A percentile compares a stretch with the other conserved stretches of the same genome.
phyloP scores from a whole-genome alignment of 805 yeast species.

The Metschnikowia lachancei region DNA sequence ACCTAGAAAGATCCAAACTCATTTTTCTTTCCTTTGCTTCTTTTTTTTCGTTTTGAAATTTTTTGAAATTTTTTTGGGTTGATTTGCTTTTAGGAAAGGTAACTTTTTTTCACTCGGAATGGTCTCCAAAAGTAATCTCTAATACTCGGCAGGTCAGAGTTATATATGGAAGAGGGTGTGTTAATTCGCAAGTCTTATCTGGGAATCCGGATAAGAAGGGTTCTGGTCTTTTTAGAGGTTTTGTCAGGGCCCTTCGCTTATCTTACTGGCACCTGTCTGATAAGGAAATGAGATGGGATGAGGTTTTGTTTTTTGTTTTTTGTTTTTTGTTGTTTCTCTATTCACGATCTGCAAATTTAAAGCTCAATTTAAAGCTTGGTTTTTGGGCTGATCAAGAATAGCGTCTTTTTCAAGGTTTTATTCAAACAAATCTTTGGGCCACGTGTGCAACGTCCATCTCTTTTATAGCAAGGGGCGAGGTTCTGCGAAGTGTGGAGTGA shows the following conservation, averaged over 20 bases:
- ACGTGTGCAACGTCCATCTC: conserved; percentile 1
- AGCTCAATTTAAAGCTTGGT: background rate
- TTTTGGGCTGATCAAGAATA: background rate
- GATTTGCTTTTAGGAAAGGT: too few species aligned
- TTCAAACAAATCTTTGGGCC: background rate
- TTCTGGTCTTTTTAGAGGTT: background rate
- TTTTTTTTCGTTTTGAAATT: too few species aligned
- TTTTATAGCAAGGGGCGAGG: conserved; percentile 8
- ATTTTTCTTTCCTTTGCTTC: conserved; percentile 1
- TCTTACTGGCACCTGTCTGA: conserved; percentile 9
- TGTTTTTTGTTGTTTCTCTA: background rate
- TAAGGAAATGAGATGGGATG: background rate
- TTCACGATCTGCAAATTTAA: background rate
- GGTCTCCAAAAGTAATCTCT: background rate
- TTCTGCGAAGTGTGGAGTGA: conserved; percentile 12
- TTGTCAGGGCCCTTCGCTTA: conserved; percentile 5
- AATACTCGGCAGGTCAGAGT: background rate
- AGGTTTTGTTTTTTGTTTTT: background rate
- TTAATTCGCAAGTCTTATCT: conserved; percentile 3
- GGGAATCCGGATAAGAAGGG: conserved; percentile 8
- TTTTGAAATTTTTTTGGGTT: too few species aligned
- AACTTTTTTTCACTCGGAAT: too few species aligned
- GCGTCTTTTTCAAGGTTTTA: background rate
- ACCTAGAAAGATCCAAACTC: conserved; percentile 20
- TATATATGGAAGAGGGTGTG: background rate